phyloP scores from a whole-genome alignment of 2,329 filamentous ascomycete genomes.

The Colletotrichum agaves region DNA sequence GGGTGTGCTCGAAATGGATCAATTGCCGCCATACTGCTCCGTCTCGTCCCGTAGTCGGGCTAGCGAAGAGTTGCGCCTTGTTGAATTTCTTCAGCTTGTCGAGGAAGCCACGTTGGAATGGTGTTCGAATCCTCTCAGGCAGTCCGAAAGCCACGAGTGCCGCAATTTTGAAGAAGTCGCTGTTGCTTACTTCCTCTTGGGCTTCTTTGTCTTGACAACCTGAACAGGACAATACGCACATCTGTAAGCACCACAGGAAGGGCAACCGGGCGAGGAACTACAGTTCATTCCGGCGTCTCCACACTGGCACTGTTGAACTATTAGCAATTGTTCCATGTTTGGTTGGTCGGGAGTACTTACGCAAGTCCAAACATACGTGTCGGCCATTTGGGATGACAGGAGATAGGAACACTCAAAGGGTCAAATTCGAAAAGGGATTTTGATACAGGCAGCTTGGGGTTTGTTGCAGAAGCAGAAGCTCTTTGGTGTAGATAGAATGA shows the following conservation, averaged over 20 bases:
- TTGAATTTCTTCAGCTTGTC: too few species aligned
- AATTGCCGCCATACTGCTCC: too few species aligned
- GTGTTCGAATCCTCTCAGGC: too few species aligned
- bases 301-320: conserved; percentile 14
- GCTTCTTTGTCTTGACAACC: not conserved
- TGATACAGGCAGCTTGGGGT: not conserved
- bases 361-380: conserved; percentile 27
- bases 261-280: not conserved
- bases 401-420: not conserved
- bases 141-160: too few species aligned
- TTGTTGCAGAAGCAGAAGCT: not conserved
- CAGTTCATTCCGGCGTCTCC: conserved; percentile 28
- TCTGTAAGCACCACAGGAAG: not conserved
- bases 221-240: not conserved
- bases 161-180: not conserved
- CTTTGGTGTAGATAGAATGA: not conserved
- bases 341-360: not conserved
- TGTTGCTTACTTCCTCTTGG: not conserved
- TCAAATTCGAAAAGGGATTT: not conserved
- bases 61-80: too few species aligned
- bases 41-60: too few species aligned
- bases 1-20: too few species aligned
- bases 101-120: not conserved
- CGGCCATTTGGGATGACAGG: not conserved
- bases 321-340: not conserved